Conservation (phyloP, 495 filamentous ascomycete species). For the Aspergillus asperescens region DNA sequence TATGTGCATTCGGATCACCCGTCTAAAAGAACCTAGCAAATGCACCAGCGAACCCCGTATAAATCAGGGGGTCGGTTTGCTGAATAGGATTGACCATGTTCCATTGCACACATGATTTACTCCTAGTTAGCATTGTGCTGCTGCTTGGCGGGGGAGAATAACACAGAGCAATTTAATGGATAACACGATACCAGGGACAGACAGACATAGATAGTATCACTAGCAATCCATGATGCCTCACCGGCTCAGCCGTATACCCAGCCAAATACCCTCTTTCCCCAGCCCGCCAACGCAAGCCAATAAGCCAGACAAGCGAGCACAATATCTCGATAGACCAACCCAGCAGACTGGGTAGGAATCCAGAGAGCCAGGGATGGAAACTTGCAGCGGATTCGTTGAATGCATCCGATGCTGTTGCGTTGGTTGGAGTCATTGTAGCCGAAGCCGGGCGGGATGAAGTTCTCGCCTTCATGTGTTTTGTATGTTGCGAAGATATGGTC, state of each 20-base stretch:
- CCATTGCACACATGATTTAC: constrained; percentile 46
- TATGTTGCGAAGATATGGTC: constrained; percentile 50
- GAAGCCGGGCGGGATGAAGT: constrained; percentile 51
- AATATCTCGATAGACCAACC: constrained; percentile 52
- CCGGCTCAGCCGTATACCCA: constrained; percentile 55
- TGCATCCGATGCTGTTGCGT: constrained; percentile 22
- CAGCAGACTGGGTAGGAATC: constrained; percentile 52
- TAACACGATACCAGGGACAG: not conserved
- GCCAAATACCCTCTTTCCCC: constrained; percentile 44
- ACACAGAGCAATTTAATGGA: too few species aligned
- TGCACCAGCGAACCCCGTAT: constrained; percentile 54
- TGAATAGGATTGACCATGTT: constrained; percentile 52
- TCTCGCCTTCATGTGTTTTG: constrained; percentile 56
- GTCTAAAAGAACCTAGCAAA: constrained; percentile 57
- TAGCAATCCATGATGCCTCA: constrained; percentile 55
- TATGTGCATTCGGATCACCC: constrained; percentile 54
- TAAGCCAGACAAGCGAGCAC: constrained; percentile 57
- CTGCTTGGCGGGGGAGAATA: too few species aligned
- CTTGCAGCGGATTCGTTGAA: constrained; percentile 43
- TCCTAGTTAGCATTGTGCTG: not conserved
- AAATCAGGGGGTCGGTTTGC: constrained; percentile 46
- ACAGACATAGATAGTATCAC: constrained; percentile 53
- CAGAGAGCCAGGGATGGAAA: constrained; percentile 47
- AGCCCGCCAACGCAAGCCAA: constrained; percentile 49
- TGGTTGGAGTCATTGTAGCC: constrained; percentile 15